Percentiles rank a stretch among this genome's conserved stretches.
Conservation (phyloP, 1,139 yeast species). For the Taphrina flavorubra region DNA sequence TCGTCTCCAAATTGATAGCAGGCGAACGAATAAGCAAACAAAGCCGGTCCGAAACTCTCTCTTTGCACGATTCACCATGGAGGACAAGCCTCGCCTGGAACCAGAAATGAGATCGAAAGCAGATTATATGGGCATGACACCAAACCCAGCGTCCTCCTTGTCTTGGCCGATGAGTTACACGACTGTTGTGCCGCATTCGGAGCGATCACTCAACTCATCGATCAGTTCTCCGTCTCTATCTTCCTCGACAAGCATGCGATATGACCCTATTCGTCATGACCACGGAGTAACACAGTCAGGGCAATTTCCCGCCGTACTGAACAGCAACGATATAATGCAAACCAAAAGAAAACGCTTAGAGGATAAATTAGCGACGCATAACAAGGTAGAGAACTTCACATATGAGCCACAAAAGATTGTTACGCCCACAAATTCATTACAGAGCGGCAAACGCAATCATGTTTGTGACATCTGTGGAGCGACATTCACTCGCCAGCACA, state of each 20-base stretch:
- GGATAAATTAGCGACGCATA: background rate
- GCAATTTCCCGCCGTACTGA: background rate
- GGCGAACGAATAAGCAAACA: too few species aligned
- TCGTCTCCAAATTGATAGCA: too few species aligned
- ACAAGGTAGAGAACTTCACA: background rate
- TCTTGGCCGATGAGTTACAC: conserved; percentile 32
- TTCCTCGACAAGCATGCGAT: conserved; percentile 15
- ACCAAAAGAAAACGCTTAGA: conserved; percentile 11
- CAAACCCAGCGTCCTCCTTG: conserved; percentile 23
- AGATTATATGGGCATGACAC: conserved; percentile 16
- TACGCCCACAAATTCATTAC: conserved; percentile 26
- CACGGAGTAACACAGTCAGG: background rate
- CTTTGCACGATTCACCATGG: background rate
- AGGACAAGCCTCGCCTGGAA: background rate
- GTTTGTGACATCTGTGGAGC: conserved; percentile 67
- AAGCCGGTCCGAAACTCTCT: too few species aligned
- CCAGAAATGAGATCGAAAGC: background rate
- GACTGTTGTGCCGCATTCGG: background rate
- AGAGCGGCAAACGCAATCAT: conserved; percentile 50
- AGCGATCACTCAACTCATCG: conserved; percentile 1
- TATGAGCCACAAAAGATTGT: conserved; percentile 29
- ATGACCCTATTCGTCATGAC: conserved; percentile 19
- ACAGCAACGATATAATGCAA: background rate
- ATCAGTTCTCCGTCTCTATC: background rate
- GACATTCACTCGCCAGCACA: conserved; percentile 71